Evolutionary conservation across 306 rosid genomes (phyloP), one percentile per base, ranked within the genome.

Genomic region (Crotalaria pallida): DNA sequence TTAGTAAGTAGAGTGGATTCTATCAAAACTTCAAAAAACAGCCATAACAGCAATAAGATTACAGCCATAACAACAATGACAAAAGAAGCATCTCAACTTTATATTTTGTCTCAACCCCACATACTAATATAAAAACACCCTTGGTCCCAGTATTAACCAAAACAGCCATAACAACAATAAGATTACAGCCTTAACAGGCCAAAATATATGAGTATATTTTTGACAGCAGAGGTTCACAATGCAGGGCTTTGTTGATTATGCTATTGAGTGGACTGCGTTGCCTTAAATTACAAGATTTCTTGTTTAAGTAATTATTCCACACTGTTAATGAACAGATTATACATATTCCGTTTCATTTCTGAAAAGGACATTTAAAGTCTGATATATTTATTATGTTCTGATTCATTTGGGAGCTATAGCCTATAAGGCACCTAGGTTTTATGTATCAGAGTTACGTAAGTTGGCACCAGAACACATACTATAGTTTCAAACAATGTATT

Each of bases 391-490:
- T n/a, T n/a, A 55, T 47, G 73, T 24, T 34, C 3, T 33, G 38
- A 41, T 76, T 67, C 43, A 56, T 21, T 26, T 38, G 22, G 45
- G 48, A 26, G 29, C 29, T 48, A n/a, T n/a, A n/a, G n/a, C n/a
- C n/a, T 77, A 77, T 52, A 63, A 65, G 58, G 65, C 67, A 44
- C 71, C 64, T 44, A 68, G 72, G 55, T 36, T 57, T 63, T 49
- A 19, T 18, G 47, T 44, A 44, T 24, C 38, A 47, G 41, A 56
- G 85, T 69, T 82, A 45, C 84, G 87, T 62, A 3, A 7, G 58
- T 51, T 62, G 52, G 80, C 88, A 85, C 71, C 43, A 34, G 6
- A 67, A 74, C 45, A 38, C 52, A 56, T 71, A 72, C 40, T 58
- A 38, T 47, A 53, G 18, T 67, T 62, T 65, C 49, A 56, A 73